phyloP scores from a whole-genome alignment of 2,329 filamentous ascomycete genomes.

The Penicillium vulpinum region DNA sequence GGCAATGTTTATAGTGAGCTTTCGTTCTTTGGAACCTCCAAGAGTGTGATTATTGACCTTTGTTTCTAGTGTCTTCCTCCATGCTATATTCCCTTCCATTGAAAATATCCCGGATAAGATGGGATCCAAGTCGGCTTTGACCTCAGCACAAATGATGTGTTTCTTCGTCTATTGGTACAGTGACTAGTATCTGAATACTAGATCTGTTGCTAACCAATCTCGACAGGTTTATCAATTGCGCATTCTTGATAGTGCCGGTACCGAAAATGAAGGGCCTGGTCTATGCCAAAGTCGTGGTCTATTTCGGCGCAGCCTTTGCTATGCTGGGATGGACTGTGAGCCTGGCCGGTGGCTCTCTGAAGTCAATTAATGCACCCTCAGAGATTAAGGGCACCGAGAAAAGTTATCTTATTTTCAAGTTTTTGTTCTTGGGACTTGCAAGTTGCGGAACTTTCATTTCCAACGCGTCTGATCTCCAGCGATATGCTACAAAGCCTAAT shows the following conservation, averaged over 20 bases:
- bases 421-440: constrained; percentile 37
- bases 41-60: background rate
- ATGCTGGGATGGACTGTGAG: constrained; percentile 44
- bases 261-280: constrained; percentile 40
- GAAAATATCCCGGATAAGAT: constrained; percentile 43
- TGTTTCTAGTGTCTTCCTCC: constrained; percentile 37
- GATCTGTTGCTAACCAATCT: background rate
- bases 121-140: constrained; percentile 43
- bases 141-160: constrained; percentile 46
- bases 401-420: constrained; percentile 41
- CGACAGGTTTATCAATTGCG: constrained; percentile 37
- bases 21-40: background rate
- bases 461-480: constrained; percentile 48
- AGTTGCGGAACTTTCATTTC: constrained; percentile 28
- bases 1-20: constrained; percentile 38
- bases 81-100: constrained; percentile 46
- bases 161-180: constrained; percentile 43
- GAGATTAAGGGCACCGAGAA: constrained; percentile 35
- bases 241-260: constrained; percentile 42
- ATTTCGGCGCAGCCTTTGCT: constrained; percentile 39
- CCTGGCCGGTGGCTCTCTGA: constrained; percentile 32
- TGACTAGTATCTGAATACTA: background rate
- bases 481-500: constrained; percentile 44
- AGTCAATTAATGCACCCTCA: constrained; percentile 28
- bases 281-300: constrained; percentile 42